A percentile compares a stretch with the other conserved stretches of the same genome.
These are phyloP conservation scores for Eucommia ulmoides DNA, from an alignment of 257 asterid species.

Conservation along the genomic window DNA sequence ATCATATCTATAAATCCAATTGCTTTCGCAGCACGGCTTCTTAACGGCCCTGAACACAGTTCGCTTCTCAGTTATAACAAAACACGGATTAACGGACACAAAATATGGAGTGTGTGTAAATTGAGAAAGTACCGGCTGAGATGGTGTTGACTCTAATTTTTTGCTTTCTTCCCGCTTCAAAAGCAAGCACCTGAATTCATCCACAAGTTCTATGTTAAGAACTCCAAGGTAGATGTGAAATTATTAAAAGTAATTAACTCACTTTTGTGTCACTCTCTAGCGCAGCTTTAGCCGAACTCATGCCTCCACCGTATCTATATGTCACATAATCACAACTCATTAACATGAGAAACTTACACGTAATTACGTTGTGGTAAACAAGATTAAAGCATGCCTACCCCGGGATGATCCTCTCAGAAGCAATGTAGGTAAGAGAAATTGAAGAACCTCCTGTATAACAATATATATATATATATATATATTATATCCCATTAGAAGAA, in stretches of 20 bases:
- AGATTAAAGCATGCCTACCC: slow-evolving; percentile 48
- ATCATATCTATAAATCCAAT: slow-evolving; percentile 86
- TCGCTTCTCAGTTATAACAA: too few species aligned
- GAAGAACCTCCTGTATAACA: slow-evolving; percentile 79
- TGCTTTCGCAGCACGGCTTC: slow-evolving; percentile 93
- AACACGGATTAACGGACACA: too few species aligned
- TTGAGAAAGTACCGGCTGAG: slow-evolving; percentile 98
- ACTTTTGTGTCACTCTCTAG: slow-evolving; percentile 85
- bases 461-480: too few species aligned
- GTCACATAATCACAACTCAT: background rate
- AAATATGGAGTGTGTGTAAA: too few species aligned
- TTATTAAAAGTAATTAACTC: too few species aligned
- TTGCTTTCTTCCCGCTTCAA: slow-evolving; percentile 96
- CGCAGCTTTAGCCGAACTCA: slow-evolving; percentile 93
- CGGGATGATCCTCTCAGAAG: slow-evolving; percentile 83
- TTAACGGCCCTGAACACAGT: slow-evolving; percentile 74
- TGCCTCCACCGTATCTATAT: slow-evolving; percentile 81
- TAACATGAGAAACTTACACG: too few species aligned
- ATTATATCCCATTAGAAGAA: too few species aligned
- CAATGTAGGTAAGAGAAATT: slow-evolving; percentile 73
- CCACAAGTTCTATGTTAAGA: too few species aligned
- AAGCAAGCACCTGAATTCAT: slow-evolving; percentile 63
- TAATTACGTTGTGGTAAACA: too few species aligned
- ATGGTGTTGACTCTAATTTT: too few species aligned
- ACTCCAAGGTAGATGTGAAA: too few species aligned